phyloP scores from a whole-genome alignment of 345 rosid genomes.

The Boechera retrofracta region DNA sequence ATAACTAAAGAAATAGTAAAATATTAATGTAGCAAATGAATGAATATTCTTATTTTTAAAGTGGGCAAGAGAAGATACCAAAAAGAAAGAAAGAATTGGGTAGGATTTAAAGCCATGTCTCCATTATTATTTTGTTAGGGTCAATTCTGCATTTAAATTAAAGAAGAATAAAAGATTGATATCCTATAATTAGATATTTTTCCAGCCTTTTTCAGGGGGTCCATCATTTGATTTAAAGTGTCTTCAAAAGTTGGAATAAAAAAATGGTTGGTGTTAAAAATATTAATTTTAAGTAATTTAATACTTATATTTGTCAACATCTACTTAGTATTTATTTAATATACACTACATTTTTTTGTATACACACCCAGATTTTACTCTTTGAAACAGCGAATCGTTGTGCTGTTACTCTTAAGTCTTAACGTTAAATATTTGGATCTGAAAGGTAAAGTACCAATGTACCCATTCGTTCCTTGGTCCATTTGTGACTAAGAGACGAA shows the following conservation, averaged over 20 bases:
- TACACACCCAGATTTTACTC: constrained; percentile 11
- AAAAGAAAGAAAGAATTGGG: neutral
- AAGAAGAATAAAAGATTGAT: constrained; percentile 35
- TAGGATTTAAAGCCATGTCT: constrained; percentile 16
- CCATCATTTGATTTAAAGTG: constrained; percentile 37
- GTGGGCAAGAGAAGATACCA: constrained; percentile 9
- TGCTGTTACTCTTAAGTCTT: neutral
- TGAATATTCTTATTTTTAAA: neutral
- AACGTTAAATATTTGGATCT: constrained; percentile 27
- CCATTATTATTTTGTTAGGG: constrained; percentile 9
- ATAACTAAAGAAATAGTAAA: neutral
- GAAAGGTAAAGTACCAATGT: constrained; percentile 2
- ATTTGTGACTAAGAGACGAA: constrained; percentile 11
- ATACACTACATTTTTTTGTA: constrained; percentile 13
- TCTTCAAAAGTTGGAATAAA: constrained; percentile 36
- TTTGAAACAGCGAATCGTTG: constrained; percentile 20
- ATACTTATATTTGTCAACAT: constrained; percentile 26
- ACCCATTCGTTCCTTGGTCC: neutral
- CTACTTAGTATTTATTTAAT: neutral
- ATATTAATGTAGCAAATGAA: constrained; percentile 4
- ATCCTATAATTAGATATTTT: constrained; percentile 34
- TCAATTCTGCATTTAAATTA: constrained; percentile 40
- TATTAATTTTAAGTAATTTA: constrained; percentile 28
- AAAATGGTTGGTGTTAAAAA: constrained; percentile 38
- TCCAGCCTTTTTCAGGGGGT: constrained; percentile 44